Evolutionary conservation across 805 yeast species (phyloP).

Genomic region (Candida odintsovae): DNA sequence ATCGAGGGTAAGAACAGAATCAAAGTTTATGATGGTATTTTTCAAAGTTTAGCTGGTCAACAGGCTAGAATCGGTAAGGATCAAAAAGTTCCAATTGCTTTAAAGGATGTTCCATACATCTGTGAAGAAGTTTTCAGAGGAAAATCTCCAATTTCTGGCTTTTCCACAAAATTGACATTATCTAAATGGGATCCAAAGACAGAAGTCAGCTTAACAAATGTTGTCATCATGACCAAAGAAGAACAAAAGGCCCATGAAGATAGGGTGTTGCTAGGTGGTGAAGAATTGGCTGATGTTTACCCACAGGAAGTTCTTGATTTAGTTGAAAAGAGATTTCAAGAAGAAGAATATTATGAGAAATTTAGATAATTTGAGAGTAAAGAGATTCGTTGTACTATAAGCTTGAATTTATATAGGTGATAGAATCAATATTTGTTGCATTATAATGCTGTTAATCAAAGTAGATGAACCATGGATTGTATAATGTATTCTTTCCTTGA

Average conservation of each 20-base stretch:
- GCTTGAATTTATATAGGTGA: background rate
- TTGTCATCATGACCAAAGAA: slow-evolving; percentile 82
- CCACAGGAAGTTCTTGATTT: slow-evolving; percentile 47
- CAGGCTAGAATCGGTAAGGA: slow-evolving; percentile 71
- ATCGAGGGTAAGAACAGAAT: slow-evolving; percentile 84
- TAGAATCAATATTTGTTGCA: background rate
- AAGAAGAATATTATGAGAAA: slow-evolving; percentile 69
- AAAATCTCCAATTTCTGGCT: slow-evolving; percentile 81
- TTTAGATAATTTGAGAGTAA: slow-evolving; percentile 29
- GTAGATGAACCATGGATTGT: background rate
- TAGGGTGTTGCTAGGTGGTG: slow-evolving; percentile 65
- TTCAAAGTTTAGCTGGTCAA: slow-evolving; percentile 83
- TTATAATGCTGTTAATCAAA: background rate
- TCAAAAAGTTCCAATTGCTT: slow-evolving; percentile 69
- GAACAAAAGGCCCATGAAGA: slow-evolving; percentile 81
- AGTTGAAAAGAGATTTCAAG: slow-evolving; percentile 60
- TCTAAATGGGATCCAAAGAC: slow-evolving; percentile 77
- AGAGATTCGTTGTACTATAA: background rate
- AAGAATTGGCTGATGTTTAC: slow-evolving; percentile 58
- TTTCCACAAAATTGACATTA: slow-evolving; percentile 70
- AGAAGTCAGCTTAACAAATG: slow-evolving; percentile 66
- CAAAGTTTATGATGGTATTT: slow-evolving; percentile 77
- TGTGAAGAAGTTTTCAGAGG: slow-evolving; percentile 93
- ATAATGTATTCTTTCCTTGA: too few relatives aligned
- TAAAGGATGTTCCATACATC: slow-evolving; percentile 72